Evolutionary conservation across 805 yeast species (phyloP).

Genomic region (Kluyveromyces starmeri): DNA sequence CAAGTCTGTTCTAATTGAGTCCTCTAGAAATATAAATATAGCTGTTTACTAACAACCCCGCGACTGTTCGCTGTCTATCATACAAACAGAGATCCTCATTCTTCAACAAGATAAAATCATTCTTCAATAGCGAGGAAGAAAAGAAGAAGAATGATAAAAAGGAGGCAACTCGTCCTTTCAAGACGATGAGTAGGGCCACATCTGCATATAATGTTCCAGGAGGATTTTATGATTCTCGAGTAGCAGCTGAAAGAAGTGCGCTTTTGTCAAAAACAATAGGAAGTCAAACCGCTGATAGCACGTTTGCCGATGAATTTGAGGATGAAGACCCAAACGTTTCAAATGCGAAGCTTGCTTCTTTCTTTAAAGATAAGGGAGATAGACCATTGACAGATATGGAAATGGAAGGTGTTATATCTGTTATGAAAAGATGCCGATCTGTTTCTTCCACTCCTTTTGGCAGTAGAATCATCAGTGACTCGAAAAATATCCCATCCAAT

Average conservation of each 20-base stretch:
- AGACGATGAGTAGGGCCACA: neutral
- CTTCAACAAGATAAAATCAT: slow-evolving; percentile 7
- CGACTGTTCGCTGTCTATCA: too few species aligned
- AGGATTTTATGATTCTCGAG: slow-evolving; percentile 19
- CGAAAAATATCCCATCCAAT: slow-evolving; percentile 3
- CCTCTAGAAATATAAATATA: too few species aligned
- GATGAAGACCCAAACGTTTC: slow-evolving; percentile 30
- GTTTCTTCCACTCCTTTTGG: slow-evolving; percentile 7
- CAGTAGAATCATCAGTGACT: slow-evolving; percentile 6
- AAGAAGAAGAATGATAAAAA: slow-evolving; percentile 4
- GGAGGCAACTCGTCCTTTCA: neutral
- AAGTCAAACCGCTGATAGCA: slow-evolving; percentile 1
- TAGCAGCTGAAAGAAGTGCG: slow-evolving; percentile 2
- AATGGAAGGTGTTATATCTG: slow-evolving; percentile 69
- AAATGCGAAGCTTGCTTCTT: slow-evolving; percentile 55
- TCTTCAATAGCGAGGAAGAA: slow-evolving; percentile 5
- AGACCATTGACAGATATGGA: slow-evolving; percentile 66
- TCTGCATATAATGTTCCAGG: slow-evolving; percentile 16
- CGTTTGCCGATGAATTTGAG: slow-evolving; percentile 4
- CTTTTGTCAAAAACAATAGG: slow-evolving; percentile 2
- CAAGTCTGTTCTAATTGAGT: too few species aligned
- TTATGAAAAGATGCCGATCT: slow-evolving; percentile 32
- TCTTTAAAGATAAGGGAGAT: slow-evolving; percentile 68
- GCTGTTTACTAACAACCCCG: too few species aligned
- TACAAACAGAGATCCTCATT: slow-evolving; percentile 7